Percentiles rank a stretch among this genome's conserved stretches.
Evolutionary conservation across 2,329 filamentous ascomycete species (phyloP).

Genomic region (Pseudogymnoascus sp.): DNA sequence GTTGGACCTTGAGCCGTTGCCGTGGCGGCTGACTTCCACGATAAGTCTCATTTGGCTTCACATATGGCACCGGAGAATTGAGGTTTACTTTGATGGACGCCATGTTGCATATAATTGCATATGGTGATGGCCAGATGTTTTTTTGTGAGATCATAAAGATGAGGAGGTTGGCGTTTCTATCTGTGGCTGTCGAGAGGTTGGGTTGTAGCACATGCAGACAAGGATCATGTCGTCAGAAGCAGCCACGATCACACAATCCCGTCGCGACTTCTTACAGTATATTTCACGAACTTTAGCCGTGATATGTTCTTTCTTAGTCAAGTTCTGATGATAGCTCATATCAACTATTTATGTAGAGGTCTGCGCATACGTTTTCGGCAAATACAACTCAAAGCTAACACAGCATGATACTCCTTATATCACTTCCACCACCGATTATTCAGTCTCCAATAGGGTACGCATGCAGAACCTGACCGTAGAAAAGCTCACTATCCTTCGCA

Average conservation of each 20-base stretch:
- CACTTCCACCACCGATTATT: not conserved
- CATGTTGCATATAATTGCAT: conserved; percentile 4
- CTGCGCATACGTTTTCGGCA: not conserved
- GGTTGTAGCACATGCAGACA: conserved; percentile 1
- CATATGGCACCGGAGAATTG: not conserved
- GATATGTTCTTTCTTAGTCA: not conserved
- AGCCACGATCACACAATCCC: conserved; percentile 4
- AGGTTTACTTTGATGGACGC: conserved; percentile 6
- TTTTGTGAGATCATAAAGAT: not conserved
- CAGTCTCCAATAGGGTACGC: conserved; percentile 1
- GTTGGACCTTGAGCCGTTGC: conserved; percentile 11
- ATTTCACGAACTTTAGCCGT: not conserved
- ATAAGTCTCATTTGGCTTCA: conserved; percentile 5
- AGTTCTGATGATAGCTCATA: not conserved
- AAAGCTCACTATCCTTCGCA: conserved; percentile 61
- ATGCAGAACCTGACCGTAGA: conserved; percentile 59
- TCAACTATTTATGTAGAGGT: not conserved
- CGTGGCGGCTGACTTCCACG: not conserved
- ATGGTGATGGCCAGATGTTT: not conserved
- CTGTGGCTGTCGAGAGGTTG: not conserved
- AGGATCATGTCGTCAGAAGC: conserved; percentile 3
- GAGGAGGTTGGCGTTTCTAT: not conserved
- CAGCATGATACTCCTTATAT: not conserved
- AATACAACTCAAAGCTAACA: not conserved
- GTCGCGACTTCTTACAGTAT: not conserved